Percentiles rank a stretch among this genome's conserved stretches.
Conservation (phyloP, 1,139 yeast genomes). For the Candida sojae region DNA sequence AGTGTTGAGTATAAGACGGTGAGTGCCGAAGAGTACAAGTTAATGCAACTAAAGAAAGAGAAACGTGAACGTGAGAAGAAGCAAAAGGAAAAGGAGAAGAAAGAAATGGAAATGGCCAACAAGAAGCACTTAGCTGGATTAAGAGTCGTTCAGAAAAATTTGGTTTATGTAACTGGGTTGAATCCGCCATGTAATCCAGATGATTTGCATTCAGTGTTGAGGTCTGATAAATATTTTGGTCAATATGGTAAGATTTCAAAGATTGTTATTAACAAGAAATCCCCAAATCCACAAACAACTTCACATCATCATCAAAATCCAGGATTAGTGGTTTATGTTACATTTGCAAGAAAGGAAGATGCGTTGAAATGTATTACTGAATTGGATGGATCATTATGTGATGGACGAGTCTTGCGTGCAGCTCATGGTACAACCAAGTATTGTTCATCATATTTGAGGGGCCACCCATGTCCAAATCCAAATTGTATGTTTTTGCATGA, state of each 20-base stretch:
- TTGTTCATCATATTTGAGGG: conserved; percentile 92
- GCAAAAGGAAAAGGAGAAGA: conserved; percentile 87
- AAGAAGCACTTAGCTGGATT: conserved; percentile 95
- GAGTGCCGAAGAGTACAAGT: conserved; percentile 79
- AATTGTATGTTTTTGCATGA: conserved; percentile 99
- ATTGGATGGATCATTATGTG: conserved; percentile 92
- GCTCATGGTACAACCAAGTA: conserved; percentile 99
- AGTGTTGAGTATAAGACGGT: conserved; percentile 84
- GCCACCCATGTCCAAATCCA: conserved; percentile 97
- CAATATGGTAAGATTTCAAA: conserved; percentile 96
- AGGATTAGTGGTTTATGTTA: conserved; percentile 94
- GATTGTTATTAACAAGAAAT: conserved; percentile 85
- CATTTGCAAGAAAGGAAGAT: conserved; percentile 90
- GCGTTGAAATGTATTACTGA: conserved; percentile 92
- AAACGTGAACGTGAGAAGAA: conserved; percentile 84
- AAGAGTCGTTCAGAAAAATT: conserved; percentile 95
- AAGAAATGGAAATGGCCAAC: conserved; percentile 85
- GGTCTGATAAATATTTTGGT: conserved; percentile 94
- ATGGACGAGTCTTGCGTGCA: conserved; percentile 83
- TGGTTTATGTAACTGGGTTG: conserved; percentile 94
- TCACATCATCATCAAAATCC: conserved; percentile 54
- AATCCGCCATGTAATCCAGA: conserved; percentile 91
- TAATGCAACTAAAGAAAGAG: conserved; percentile 77
- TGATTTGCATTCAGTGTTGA: conserved; percentile 79
- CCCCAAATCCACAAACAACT: conserved; percentile 42